Conservation (phyloP, 2,329 filamentous ascomycete genomes). For the Sporothrix humicola region DNA sequence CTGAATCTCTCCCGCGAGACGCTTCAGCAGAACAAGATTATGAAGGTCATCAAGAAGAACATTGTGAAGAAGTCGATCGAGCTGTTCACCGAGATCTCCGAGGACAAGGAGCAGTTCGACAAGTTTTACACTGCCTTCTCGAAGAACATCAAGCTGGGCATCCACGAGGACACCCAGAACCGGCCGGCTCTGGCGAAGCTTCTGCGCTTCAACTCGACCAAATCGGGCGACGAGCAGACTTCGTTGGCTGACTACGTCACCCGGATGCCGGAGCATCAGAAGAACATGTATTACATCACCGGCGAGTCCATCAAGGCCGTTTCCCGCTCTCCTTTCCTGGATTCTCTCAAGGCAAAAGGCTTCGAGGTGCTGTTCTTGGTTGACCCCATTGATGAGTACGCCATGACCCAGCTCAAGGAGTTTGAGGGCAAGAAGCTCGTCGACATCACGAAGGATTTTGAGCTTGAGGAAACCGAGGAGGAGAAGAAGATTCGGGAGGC, state of each 20-base stretch:
- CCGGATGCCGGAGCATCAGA: slow-evolving; percentile 99
- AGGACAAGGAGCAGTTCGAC: slow-evolving; percentile 99
- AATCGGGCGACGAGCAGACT: slow-evolving; percentile 94
- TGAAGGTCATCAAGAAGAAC: slow-evolving; percentile 99
- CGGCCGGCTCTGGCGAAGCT: slow-evolving; percentile 92
- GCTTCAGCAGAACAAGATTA: slow-evolving; percentile 99
- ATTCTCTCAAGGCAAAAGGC: slow-evolving; percentile 97
- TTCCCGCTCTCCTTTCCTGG: slow-evolving; percentile 97
- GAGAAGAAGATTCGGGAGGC: slow-evolving; percentile 96
- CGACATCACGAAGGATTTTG: slow-evolving; percentile 99
- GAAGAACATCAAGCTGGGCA: slow-evolving; percentile 99
- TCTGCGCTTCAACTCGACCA: slow-evolving; percentile 98
- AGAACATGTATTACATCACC: slow-evolving; percentile 99
- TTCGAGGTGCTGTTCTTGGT: slow-evolving; percentile 99
- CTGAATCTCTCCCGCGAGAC: slow-evolving; percentile 99
- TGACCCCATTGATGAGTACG: slow-evolving; percentile 99
- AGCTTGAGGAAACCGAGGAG: slow-evolving; percentile 99
- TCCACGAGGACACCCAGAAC: slow-evolving; percentile 99
- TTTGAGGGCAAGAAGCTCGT: slow-evolving; percentile 99
- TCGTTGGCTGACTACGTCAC: slow-evolving; percentile 97
- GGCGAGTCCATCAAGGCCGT: slow-evolving; percentile 99
- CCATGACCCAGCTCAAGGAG: slow-evolving; percentile 99
- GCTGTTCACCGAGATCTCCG: slow-evolving; percentile 98
- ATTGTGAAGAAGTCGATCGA: slow-evolving; percentile 99
- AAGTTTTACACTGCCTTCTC: slow-evolving; percentile 99